A percentile compares a stretch with the other conserved stretches of the same genome.
These are phyloP conservation scores for Pleurotus tuber-regium DNA, from an alignment of 768 basidiomycete genomes.

Conservation along the genomic window DNA sequence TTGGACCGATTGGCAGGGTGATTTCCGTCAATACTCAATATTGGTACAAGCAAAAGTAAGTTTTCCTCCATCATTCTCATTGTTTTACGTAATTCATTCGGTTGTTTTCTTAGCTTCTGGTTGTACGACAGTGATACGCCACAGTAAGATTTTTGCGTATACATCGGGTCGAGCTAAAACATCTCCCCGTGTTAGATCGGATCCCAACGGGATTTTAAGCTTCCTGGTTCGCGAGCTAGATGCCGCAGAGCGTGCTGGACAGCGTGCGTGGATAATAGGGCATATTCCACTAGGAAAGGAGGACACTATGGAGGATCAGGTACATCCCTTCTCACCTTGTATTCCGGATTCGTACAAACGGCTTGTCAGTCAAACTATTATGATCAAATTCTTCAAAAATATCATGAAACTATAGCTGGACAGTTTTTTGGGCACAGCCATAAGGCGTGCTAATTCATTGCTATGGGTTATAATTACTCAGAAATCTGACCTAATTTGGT, in stretches of 20 bases:
- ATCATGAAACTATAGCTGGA: conserved; percentile 35
- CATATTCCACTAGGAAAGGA: conserved; percentile 32
- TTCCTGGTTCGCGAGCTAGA: conserved; percentile 37
- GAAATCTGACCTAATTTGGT: not conserved
- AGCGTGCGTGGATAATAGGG: conserved; percentile 38
- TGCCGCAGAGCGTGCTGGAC: conserved; percentile 33
- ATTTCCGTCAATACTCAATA: conserved; percentile 40
- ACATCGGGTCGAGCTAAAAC: not conserved
- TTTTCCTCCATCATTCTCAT: not conserved
- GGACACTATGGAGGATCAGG: conserved; percentile 23
- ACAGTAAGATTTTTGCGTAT: conserved; percentile 20
- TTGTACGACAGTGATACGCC: conserved; percentile 35
- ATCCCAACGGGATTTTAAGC: conserved; percentile 39
- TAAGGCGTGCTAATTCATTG: conserved; percentile 16
- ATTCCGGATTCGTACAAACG: too few species aligned
- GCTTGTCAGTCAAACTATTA: conserved; percentile 35
- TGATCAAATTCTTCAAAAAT: conserved; percentile 39
- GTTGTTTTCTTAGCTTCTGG: conserved; percentile 28
- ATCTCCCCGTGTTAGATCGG: conserved; percentile 22
- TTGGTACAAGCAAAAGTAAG: conserved; percentile 35
- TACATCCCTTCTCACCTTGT: not conserved
- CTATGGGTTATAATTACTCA: not conserved
- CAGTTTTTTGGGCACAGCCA: conserved; percentile 44
- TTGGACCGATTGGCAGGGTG: conserved; percentile 21
- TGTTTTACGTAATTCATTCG: not conserved